Percentiles rank a stretch among this genome's conserved stretches.
Evolutionary conservation across 2,329 filamentous ascomycete genomes (phyloP).

Genomic region (Ophiocordyceps camponoti-rufipedis): DNA sequence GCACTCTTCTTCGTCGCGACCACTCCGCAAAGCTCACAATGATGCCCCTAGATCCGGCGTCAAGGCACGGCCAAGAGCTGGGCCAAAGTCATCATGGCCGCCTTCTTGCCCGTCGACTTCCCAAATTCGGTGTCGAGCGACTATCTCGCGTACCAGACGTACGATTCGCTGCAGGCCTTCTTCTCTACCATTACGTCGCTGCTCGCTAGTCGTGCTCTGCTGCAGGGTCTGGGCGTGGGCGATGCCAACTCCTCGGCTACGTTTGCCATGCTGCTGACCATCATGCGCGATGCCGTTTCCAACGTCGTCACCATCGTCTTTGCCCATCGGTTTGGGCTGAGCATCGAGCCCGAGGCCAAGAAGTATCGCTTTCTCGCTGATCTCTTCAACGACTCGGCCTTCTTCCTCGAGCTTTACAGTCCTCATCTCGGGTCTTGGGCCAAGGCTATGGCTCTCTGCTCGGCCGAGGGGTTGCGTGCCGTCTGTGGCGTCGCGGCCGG

Average conservation of each 20-base stretch:
- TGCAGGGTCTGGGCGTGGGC: conserved; percentile 67
- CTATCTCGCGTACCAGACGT: conserved; percentile 56
- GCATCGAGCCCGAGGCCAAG: conserved; percentile 82
- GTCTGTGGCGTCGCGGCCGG: conserved; percentile 83
- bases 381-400: conserved; percentile 71
- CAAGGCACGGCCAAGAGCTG: conserved; percentile 9
- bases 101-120: conserved; percentile 78
- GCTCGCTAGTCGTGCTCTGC: conserved; percentile 64
- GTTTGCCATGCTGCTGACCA: conserved; percentile 61
- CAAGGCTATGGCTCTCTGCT: conserved; percentile 30
- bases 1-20: not conserved
- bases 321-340: conserved; percentile 62
- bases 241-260: conserved; percentile 65
- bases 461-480: conserved; percentile 31
- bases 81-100: conserved; percentile 33
- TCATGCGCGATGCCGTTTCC: conserved; percentile 66
- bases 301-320: conserved; percentile 74
- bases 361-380: conserved; percentile 75
- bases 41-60: not conserved
- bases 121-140: conserved; percentile 73
- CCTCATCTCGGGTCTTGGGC: conserved; percentile 44
- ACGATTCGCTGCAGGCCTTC: conserved; percentile 69
- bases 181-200: conserved; percentile 66
- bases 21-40: not conserved
- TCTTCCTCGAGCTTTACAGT: conserved; percentile 70